Evolutionary conservation across 345 rosid genomes (phyloP).

Genomic region (Triadica sebifera): DNA sequence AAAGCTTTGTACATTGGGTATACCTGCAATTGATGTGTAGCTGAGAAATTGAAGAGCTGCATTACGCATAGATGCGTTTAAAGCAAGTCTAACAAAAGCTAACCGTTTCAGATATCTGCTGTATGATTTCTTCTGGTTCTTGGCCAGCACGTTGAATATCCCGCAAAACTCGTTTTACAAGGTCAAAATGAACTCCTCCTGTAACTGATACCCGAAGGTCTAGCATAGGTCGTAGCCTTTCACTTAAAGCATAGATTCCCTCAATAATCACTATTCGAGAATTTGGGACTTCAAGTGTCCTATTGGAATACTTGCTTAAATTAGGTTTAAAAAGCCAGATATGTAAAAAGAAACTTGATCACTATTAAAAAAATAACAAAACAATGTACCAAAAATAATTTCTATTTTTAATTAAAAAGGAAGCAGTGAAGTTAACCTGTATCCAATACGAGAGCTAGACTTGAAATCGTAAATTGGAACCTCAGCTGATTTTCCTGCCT

Average conservation of each 20-base stretch:
- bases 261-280: slow-evolving; percentile 91
- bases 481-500: slow-evolving; percentile 68
- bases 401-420: slow-evolving; percentile 10
- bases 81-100: slow-evolving; percentile 13
- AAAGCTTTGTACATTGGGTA: slow-evolving; percentile 99
- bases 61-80: neutral
- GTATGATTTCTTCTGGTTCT: slow-evolving; percentile 96
- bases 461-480: slow-evolving; percentile 97
- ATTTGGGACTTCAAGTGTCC: slow-evolving; percentile 85
- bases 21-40: slow-evolving; percentile 51
- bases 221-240: slow-evolving; percentile 76
- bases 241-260: slow-evolving; percentile 95
- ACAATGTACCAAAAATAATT: neutral
- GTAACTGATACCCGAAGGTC: slow-evolving; percentile 89
- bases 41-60: slow-evolving; percentile 14
- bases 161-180: slow-evolving; percentile 91
- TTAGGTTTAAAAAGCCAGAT: slow-evolving; percentile 17
- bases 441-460: slow-evolving; percentile 86
- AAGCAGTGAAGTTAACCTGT: slow-evolving; percentile 54
- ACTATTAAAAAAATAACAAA: neutral
- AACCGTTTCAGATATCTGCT: slow-evolving; percentile 98
- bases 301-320: slow-evolving; percentile 34
- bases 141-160: slow-evolving; percentile 99
- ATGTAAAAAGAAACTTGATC: neutral
- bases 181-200: slow-evolving; percentile 99